Percentiles rank a stretch among this genome's conserved stretches.
Conservation (phyloP, 2,329 filamentous ascomycete species). For the Xylaria polymorpha region DNA sequence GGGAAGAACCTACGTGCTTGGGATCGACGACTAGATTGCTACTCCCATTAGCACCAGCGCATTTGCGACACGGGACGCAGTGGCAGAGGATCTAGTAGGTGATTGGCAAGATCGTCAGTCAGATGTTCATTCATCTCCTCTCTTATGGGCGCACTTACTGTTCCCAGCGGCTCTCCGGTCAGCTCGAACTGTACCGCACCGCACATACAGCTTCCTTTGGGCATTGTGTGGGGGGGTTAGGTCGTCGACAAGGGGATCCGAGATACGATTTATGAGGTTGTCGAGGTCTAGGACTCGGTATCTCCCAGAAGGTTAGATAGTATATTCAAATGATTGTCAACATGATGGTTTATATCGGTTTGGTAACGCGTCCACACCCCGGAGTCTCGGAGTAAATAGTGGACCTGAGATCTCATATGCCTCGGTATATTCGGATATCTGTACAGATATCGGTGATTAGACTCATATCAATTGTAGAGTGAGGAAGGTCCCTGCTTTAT, state of each 20-base stretch:
- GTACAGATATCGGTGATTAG: neutral
- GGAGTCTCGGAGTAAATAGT: slow-evolving; percentile 21
- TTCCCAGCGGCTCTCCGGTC: slow-evolving; percentile 24
- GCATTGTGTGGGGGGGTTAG: slow-evolving; percentile 5
- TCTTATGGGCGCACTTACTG: slow-evolving; percentile 13
- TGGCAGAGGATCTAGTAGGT: slow-evolving; percentile 27
- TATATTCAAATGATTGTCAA: neutral
- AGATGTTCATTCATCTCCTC: neutral
- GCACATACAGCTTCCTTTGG: slow-evolving; percentile 31
- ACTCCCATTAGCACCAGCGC: slow-evolving; percentile 31
- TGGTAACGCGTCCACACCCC: neutral
- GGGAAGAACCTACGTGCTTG: slow-evolving; percentile 20
- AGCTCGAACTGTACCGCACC: slow-evolving; percentile 30
- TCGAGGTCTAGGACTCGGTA: neutral
- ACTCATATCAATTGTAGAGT: too few relatives aligned
- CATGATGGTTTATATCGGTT: neutral
- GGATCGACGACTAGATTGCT: slow-evolving; percentile 29
- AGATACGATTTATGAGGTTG: neutral
- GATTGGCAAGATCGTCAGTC: neutral
- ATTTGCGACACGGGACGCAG: slow-evolving; percentile 28
- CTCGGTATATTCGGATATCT: neutral
- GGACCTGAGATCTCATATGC: slow-evolving; percentile 2
- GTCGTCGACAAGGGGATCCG: neutral
- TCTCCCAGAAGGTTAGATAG: neutral
- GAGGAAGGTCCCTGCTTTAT: neutral